Evolutionary conservation across 176 grass and related monocot genomes (phyloP).

Genomic region (Musa beccarii): DNA sequence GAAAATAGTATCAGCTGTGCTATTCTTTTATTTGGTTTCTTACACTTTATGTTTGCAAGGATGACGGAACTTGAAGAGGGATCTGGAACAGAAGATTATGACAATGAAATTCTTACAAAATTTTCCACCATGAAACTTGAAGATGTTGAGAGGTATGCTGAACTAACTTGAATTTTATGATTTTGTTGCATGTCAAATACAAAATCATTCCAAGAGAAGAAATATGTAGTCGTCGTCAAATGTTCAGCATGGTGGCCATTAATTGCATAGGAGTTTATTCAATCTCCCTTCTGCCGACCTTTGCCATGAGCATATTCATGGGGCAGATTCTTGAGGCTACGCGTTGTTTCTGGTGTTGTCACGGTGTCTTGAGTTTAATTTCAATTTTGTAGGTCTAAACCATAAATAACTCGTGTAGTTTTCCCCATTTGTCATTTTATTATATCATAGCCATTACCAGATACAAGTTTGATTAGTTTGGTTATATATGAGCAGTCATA

Average conservation of each 20-base stretch:
- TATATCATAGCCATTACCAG: no score
- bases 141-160: constrained; percentile 29
- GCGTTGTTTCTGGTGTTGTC: no score
- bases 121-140: constrained; percentile 18
- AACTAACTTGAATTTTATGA: neutral
- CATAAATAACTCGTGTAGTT: no score
- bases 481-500: no score
- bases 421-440: no score
- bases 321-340: no score
- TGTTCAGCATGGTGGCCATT: neutral
- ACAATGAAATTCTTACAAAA: constrained; percentile 45
- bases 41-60: constrained; percentile 35
- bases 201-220: neutral
- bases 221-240: neutral
- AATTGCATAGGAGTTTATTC: neutral
- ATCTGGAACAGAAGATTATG: constrained; percentile 65
- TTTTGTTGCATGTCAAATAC: neutral
- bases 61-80: constrained; percentile 80
- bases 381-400: no score
- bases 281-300: no score
- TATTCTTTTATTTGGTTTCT: neutral
- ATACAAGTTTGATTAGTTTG: no score
- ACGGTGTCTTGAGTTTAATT: no score
- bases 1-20: neutral
- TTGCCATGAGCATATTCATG: no score